Percentiles rank a stretch among this genome's conserved stretches.
Conservation (phyloP, 371 early-diverging fungal species). For the Saksenaea oblongispora region DNA sequence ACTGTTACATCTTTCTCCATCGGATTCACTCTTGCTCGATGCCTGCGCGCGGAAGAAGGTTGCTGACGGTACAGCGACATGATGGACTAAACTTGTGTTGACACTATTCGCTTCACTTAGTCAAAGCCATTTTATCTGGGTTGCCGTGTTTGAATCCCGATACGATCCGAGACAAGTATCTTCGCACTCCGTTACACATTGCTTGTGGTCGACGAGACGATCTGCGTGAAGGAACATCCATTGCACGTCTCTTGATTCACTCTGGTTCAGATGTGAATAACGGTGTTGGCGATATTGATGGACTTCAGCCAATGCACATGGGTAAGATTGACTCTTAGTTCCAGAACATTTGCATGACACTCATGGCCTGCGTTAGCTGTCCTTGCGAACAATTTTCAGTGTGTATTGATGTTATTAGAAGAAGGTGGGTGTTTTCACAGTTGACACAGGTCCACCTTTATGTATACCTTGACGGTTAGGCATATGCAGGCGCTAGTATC, state of each 20-base stretch:
- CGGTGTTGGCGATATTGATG: slow-evolving; percentile 51
- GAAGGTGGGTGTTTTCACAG: slow-evolving; percentile 31
- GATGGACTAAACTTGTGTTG: not conserved
- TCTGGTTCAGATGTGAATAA: slow-evolving; percentile 51
- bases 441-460: not conserved
- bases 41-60: slow-evolving; percentile 38
- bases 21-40: slow-evolving; percentile 33
- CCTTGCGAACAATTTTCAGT: slow-evolving; percentile 45
- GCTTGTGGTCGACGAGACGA: slow-evolving; percentile 47
- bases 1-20: slow-evolving; percentile 31
- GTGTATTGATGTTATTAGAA: slow-evolving; percentile 45
- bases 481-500: slow-evolving; percentile 37
- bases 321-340: slow-evolving; percentile 23
- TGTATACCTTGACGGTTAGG: slow-evolving; percentile 16
- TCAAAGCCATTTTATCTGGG: slow-evolving; percentile 30
- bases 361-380: slow-evolving; percentile 32
- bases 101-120: slow-evolving; percentile 13
- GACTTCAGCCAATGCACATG: slow-evolving; percentile 49
- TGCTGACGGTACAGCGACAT: slow-evolving; percentile 26
- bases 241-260: slow-evolving; percentile 37
- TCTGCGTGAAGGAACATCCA: slow-evolving; percentile 27
- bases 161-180: slow-evolving; percentile 40
- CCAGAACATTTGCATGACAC: not conserved
- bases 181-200: slow-evolving; percentile 51
- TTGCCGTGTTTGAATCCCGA: slow-evolving; percentile 39